A percentile compares a stretch with the other conserved stretches of the same genome.
Evolutionary conservation across 139 green algal species (phyloP).

Genomic region (Haematococcus lacustris): DNA sequence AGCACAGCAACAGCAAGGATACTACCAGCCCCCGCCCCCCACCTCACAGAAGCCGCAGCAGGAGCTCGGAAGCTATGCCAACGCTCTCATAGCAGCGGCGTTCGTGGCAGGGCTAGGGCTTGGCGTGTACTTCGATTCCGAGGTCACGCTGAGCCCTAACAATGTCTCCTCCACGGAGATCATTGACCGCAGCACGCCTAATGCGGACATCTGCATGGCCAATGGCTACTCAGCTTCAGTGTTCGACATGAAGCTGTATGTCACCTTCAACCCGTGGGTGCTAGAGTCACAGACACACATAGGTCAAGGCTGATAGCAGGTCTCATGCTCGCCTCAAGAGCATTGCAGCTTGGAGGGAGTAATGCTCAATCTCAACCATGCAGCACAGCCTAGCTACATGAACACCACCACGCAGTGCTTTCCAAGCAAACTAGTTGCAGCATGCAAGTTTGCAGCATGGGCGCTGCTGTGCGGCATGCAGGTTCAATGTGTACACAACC

Average conservation of each 20-base stretch:
- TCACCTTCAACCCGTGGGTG: slow-evolving; percentile 91
- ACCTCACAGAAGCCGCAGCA: neutral
- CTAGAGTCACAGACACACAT: neutral
- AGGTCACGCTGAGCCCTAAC: slow-evolving; percentile 69
- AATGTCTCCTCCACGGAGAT: slow-evolving; percentile 92
- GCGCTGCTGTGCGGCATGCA: slow-evolving; percentile 12
- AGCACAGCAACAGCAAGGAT: slow-evolving; percentile 11
- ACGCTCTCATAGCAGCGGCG: slow-evolving; percentile 48
- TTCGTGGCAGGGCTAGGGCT: slow-evolving; percentile 87
- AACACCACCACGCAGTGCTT: neutral
- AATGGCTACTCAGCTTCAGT: slow-evolving; percentile 96
- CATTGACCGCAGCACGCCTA: slow-evolving; percentile 89
- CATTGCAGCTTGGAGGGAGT: neutral
- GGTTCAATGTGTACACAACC: slow-evolving; percentile 92
- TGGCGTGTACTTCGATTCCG: slow-evolving; percentile 65
- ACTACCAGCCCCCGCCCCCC: neutral
- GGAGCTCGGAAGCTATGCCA: slow-evolving; percentile 26
- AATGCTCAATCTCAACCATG: neutral
- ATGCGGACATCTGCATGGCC: slow-evolving; percentile 88
- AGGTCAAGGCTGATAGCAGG: no score
- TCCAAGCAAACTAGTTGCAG: neutral
- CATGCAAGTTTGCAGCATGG: neutral
- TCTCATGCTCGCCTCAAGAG: no score
- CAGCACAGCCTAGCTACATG: neutral
- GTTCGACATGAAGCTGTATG: slow-evolving; percentile 95